These are phyloP conservation scores for Heimioporus sp. DNA, from an alignment of 768 basidiomycete genomes.

Conservation along the genomic window DNA sequence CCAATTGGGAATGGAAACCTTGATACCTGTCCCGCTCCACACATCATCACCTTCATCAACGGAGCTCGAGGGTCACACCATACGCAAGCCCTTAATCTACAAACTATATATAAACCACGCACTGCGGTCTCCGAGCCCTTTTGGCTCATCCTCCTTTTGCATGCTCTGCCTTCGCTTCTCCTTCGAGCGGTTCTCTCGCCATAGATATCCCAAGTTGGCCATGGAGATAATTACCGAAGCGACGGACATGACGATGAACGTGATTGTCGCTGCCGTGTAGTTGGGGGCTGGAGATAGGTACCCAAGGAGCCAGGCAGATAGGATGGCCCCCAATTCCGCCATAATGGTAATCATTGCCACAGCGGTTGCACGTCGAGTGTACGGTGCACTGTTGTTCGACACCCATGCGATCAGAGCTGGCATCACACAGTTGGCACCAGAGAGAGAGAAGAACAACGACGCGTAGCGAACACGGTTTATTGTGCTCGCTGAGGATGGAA, in stretches of 20 bases:
- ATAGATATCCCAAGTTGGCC: conserved; percentile 41
- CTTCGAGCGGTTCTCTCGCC: conserved; percentile 44
- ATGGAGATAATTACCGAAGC: conserved; percentile 33
- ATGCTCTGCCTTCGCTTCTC: too few relatives aligned
- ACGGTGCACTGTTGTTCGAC: conserved; percentile 60
- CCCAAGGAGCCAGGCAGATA: conserved; percentile 59
- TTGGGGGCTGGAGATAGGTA: conserved; percentile 44
- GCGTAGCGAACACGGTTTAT: conserved; percentile 48
- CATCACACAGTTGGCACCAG: too few relatives aligned
- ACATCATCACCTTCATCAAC: too few relatives aligned
- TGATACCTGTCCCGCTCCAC: too few relatives aligned
- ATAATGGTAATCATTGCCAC: conserved; percentile 55
- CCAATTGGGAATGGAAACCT: too few relatives aligned
- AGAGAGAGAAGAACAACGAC: conserved; percentile 54
- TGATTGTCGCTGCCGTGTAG: conserved; percentile 46
- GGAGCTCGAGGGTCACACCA: too few relatives aligned
- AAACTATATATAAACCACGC: too few relatives aligned
- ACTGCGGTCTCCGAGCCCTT: too few relatives aligned
- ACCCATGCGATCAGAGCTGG: conserved; percentile 53
- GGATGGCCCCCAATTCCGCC: conserved; percentile 56
- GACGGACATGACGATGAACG: conserved; percentile 35
- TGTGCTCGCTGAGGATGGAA: conserved; percentile 7
- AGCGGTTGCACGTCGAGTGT: conserved; percentile 53
- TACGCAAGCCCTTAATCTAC: too few relatives aligned
- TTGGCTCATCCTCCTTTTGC: too few relatives aligned